Evolutionary conservation across 176 grass and related monocot species (phyloP).

Genomic region (Oryza rufipogon): DNA sequence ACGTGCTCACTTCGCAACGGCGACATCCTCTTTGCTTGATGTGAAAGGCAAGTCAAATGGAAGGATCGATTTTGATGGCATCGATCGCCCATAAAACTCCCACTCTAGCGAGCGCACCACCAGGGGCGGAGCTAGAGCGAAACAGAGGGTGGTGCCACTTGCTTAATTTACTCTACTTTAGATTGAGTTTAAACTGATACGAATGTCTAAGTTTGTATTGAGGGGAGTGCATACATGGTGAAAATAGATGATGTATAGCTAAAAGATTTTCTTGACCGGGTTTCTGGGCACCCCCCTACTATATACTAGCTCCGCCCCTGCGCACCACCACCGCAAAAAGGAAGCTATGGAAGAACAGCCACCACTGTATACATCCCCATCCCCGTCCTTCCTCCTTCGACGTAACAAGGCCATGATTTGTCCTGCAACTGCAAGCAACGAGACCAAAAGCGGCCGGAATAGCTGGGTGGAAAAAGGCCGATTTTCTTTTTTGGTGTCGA

Average conservation of each 20-base stretch:
- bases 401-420: neutral
- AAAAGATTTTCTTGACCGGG: too few species aligned
- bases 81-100: neutral
- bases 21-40: slow-evolving; percentile 12
- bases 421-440: slow-evolving; percentile 19
- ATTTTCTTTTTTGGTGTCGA: slow-evolving; percentile 1
- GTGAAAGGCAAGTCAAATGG: neutral
- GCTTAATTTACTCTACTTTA: too few species aligned
- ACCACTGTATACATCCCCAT: neutral
- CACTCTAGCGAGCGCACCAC: neutral
- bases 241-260: too few species aligned
- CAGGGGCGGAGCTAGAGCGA: too few species aligned
- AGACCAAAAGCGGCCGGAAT: neutral
- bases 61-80: slow-evolving; percentile 2
- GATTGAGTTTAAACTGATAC: too few species aligned
- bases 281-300: too few species aligned
- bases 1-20: neutral
- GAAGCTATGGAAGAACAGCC: neutral
- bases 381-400: too few species aligned
- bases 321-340: neutral
- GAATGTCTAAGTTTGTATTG: too few species aligned
- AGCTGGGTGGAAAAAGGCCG: neutral
- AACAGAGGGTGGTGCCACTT: too few species aligned
- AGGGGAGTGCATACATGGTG: too few species aligned
- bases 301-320: too few species aligned